A percentile compares a stretch with the other conserved stretches of the same genome.
phyloP scores from a whole-genome alignment of 108 stramenopile genomes.

The Cyclotella atomus region DNA sequence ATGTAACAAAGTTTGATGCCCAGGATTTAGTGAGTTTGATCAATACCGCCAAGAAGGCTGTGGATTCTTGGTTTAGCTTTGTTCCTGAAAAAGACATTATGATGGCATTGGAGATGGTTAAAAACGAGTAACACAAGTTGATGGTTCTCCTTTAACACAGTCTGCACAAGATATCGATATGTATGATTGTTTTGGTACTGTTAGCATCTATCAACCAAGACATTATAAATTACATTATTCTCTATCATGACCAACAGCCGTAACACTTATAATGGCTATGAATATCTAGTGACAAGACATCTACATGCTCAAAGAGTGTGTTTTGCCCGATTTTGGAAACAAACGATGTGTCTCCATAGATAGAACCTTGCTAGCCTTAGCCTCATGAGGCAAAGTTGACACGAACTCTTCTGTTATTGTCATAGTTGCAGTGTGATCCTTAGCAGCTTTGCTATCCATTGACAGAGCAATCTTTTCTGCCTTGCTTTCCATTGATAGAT shows the following conservation, averaged over 20 bases:
- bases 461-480: neutral
- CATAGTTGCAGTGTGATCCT: neutral
- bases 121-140: constrained; percentile 14
- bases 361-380: neutral
- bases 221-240: too few species aligned
- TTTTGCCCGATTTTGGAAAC: neutral
- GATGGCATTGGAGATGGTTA: constrained; percentile 50
- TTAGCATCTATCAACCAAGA: too few species aligned
- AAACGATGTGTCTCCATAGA: too few species aligned
- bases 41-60: constrained; percentile 45
- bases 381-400: neutral
- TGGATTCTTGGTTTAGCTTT: constrained; percentile 72
- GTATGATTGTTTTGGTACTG: neutral
- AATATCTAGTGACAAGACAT: too few species aligned
- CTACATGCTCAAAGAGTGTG: too few species aligned
- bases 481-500: neutral
- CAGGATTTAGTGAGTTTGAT: constrained; percentile 40
- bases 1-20: constrained; percentile 40
- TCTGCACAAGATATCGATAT: neutral
- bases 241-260: neutral
- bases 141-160: neutral
- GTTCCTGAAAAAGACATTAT: constrained; percentile 62
- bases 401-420: neutral
- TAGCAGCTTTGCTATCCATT: neutral
- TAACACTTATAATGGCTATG: neutral